phyloP scores from a whole-genome alignment of 2,329 filamentous ascomycete species.

The Exophiala sp. region DNA sequence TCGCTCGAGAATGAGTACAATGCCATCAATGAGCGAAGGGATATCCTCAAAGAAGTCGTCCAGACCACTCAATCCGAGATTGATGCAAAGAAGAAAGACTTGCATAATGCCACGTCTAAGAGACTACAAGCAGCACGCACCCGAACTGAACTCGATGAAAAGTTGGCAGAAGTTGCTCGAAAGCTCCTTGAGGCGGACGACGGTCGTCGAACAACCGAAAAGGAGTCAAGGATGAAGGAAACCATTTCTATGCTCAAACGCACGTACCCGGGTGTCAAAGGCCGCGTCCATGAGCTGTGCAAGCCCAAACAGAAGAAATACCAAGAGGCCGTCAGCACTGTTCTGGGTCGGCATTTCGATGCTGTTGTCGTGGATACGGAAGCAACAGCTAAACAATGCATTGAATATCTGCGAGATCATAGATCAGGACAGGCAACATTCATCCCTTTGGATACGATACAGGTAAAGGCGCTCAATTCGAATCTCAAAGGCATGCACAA shows the following conservation, averaged over 20 bases:
- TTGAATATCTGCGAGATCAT: conserved; percentile 89
- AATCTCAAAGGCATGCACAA: conserved; percentile 85
- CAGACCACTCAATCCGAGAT: conserved; percentile 74
- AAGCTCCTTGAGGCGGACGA: conserved; percentile 84
- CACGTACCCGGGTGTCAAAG: conserved; percentile 86
- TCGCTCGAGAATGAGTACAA: conserved; percentile 70
- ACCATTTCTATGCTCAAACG: conserved; percentile 82
- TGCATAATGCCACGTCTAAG: conserved; percentile 80
- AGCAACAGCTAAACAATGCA: conserved; percentile 89
- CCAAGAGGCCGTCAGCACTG: conserved; percentile 86
- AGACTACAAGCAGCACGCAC: conserved; percentile 75
- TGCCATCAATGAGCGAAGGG: conserved; percentile 66
- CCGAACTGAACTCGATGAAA: conserved; percentile 86
- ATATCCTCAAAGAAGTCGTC: conserved; percentile 58
- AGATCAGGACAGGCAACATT: conserved; percentile 85
- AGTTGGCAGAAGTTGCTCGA: conserved; percentile 73
- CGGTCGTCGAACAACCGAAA: conserved; percentile 78
- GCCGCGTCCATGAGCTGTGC: conserved; percentile 85
- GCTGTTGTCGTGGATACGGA: conserved; percentile 93
- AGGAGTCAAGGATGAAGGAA: conserved; percentile 74
- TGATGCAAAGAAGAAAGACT: conserved; percentile 82
- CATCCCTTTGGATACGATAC: conserved; percentile 94
- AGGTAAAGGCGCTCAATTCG: conserved; percentile 85
- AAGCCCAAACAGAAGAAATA: conserved; percentile 97
- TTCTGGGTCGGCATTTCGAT: conserved; percentile 89